These are phyloP conservation scores for Tephrocybe sp. DNA, from an alignment of 768 basidiomycete genomes.

Conservation along the genomic window DNA sequence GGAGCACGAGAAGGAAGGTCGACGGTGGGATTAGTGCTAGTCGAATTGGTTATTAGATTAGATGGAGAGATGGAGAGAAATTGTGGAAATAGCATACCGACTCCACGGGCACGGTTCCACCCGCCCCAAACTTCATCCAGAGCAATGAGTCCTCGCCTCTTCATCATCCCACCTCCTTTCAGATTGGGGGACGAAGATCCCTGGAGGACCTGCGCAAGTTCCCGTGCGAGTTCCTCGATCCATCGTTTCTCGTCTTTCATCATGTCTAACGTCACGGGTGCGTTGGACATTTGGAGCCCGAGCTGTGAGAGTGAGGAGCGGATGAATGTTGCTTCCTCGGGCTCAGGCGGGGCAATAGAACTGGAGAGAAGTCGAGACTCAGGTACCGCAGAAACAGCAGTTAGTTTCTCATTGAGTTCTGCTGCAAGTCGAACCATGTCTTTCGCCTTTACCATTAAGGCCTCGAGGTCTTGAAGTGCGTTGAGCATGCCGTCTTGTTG, in stretches of 20 bases:
- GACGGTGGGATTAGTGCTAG: constrained; percentile 88
- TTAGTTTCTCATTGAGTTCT: constrained; percentile 82
- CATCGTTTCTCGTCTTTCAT: constrained; percentile 79
- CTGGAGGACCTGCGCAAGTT: constrained; percentile 75
- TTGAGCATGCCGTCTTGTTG: constrained; percentile 67
- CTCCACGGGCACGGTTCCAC: constrained; percentile 92
- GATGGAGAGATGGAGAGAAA: not conserved
- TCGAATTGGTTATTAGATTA: constrained; percentile 1
- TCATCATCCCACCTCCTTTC: constrained; percentile 68
- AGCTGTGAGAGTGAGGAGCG: constrained; percentile 88
- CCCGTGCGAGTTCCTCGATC: constrained; percentile 77
- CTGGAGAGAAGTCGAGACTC: constrained; percentile 24
- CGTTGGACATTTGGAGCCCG: constrained; percentile 74
- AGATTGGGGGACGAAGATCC: constrained; percentile 31
- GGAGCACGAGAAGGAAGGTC: constrained; percentile 76
- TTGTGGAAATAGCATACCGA: constrained; percentile 54
- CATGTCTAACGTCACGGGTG: constrained; percentile 90
- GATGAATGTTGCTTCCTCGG: constrained; percentile 86
- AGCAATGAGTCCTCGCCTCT: constrained; percentile 75
- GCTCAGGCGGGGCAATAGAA: constrained; percentile 41
- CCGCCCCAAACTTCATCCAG: constrained; percentile 94
- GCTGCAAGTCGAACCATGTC: constrained; percentile 92
- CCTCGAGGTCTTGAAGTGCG: constrained; percentile 86
- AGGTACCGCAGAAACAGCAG: constrained; percentile 33
- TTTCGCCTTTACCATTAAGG: constrained; percentile 85